Evolutionary conservation across 2,329 filamentous ascomycete genomes (phyloP).

Genomic region (Allantophomopsis cytisporea): DNA sequence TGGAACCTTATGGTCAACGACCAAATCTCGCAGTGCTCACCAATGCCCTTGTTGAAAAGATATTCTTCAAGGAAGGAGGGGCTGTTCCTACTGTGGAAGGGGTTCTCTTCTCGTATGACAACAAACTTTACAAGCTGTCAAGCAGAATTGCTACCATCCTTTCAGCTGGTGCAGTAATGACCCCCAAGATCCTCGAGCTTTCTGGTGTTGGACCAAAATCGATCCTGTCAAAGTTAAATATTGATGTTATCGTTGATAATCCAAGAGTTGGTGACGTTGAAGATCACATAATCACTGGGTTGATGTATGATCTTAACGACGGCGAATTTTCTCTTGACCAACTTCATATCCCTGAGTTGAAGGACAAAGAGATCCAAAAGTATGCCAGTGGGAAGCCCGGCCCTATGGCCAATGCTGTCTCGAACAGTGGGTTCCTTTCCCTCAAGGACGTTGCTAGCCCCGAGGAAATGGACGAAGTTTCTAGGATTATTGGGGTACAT

Average conservation of each 20-base stretch:
- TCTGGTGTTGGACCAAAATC: slow-evolving; percentile 24
- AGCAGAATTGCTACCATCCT: slow-evolving; percentile 22
- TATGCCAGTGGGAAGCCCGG: slow-evolving; percentile 4
- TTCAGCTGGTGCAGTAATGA: slow-evolving; percentile 28
- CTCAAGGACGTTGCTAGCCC: slow-evolving; percentile 12
- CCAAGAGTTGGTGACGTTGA: slow-evolving; percentile 36
- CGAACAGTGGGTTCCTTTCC: slow-evolving; percentile 33
- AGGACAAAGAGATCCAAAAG: slow-evolving; percentile 19
- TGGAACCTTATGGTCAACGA: too few species aligned
- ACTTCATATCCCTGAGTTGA: slow-evolving; percentile 14
- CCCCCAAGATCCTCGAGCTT: slow-evolving; percentile 28
- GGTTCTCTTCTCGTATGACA: slow-evolving; percentile 5
- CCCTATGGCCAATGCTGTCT: slow-evolving; percentile 7
- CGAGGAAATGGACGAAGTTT: slow-evolving; percentile 1
- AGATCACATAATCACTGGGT: slow-evolving; percentile 43
- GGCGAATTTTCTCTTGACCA: slow-evolving; percentile 20
- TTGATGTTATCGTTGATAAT: slow-evolving; percentile 35
- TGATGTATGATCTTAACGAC: slow-evolving; percentile 26
- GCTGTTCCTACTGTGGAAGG: slow-evolving; percentile 10
- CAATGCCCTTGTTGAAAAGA: slow-evolving; percentile 69
- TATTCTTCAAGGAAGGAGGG: slow-evolving; percentile 31
- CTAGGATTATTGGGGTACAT: neutral
- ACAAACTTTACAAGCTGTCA: slow-evolving; percentile 14
- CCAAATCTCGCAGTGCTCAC: slow-evolving; percentile 34
- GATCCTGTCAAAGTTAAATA: slow-evolving; percentile 24